Conservation (phyloP, 1,139 yeast genomes). For the Arxiozyma telluris region DNA sequence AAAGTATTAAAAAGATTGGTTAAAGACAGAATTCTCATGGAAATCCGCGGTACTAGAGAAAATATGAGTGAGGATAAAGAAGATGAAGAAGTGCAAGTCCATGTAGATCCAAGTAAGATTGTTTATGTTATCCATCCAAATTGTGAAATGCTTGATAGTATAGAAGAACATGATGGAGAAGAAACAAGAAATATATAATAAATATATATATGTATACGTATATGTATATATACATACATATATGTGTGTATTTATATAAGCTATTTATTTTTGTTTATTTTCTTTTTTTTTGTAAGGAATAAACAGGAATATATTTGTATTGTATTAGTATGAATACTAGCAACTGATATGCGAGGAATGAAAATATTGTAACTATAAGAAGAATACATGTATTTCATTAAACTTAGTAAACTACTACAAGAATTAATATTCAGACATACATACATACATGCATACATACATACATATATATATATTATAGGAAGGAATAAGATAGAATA, state of each 20-base stretch:
- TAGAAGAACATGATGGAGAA: slow-evolving; percentile 14
- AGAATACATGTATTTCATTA: not conserved
- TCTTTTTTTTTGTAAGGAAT: not conserved
- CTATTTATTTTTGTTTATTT: not conserved
- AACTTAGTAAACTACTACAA: not conserved
- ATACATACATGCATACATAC: not conserved
- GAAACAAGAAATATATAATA: slow-evolving; percentile 1
- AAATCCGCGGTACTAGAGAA: slow-evolving; percentile 53
- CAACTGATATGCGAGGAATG: not conserved
- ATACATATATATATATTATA: not conserved
- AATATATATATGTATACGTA: too few relatives aligned
- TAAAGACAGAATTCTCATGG: slow-evolving; percentile 79
- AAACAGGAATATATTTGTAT: not conserved
- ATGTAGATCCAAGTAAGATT: slow-evolving; percentile 30
- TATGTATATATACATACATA: too few relatives aligned
- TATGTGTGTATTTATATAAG: not conserved
- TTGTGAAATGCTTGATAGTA: slow-evolving; percentile 57
- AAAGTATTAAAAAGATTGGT: slow-evolving; percentile 80
- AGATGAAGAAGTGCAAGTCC: slow-evolving; percentile 22
- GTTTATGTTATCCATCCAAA: slow-evolving; percentile 85
- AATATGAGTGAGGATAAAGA: slow-evolving; percentile 33
- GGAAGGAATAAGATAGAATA: too few relatives aligned
- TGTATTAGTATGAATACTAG: not conserved
- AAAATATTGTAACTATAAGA: not conserved
- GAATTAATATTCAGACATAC: not conserved